Evolutionary conservation across 2,329 filamentous ascomycete genomes (phyloP).

Genomic region (Spiromastix sp.): DNA sequence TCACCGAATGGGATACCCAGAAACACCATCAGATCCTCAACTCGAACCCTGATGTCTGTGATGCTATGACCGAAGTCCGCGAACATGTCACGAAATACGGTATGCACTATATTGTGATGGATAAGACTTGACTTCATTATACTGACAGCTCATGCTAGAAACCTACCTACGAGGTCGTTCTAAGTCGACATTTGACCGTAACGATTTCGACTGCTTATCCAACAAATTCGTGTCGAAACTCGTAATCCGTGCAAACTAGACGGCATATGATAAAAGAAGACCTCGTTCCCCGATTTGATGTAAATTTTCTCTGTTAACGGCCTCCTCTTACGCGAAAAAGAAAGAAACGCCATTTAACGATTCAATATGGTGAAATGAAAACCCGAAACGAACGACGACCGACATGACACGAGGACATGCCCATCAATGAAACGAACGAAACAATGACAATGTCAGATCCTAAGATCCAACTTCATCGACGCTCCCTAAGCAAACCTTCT

Average conservation of each 20-base stretch:
- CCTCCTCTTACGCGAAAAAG: too few species aligned
- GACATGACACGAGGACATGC: constrained; percentile 4
- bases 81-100: constrained; percentile 89
- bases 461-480: constrained; percentile 3
- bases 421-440: constrained; percentile 5
- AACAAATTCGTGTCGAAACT: constrained; percentile 97
- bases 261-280: constrained; percentile 9
- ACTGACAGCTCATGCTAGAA: constrained; percentile 51
- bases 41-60: constrained; percentile 85
- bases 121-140: neutral
- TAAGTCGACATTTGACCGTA: constrained; percentile 74
- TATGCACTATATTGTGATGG: constrained; percentile 39
- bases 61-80: constrained; percentile 91
- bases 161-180: constrained; percentile 72
- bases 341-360: constrained; percentile 1
- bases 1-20: constrained; percentile 86
- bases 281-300: constrained; percentile 10
- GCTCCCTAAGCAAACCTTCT: constrained; percentile 9
- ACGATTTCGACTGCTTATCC: constrained; percentile 88
- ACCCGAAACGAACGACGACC: neutral
- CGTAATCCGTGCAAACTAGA: constrained; percentile 84
- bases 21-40: constrained; percentile 85
- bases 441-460: constrained; percentile 1
- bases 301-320: constrained; percentile 15
- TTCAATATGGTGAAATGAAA: constrained; percentile 11